Percentiles rank a stretch among this genome's conserved stretches.
Evolutionary conservation across 768 basidiomycete genomes (phyloP).

Genomic region (Collybia sp.): DNA sequence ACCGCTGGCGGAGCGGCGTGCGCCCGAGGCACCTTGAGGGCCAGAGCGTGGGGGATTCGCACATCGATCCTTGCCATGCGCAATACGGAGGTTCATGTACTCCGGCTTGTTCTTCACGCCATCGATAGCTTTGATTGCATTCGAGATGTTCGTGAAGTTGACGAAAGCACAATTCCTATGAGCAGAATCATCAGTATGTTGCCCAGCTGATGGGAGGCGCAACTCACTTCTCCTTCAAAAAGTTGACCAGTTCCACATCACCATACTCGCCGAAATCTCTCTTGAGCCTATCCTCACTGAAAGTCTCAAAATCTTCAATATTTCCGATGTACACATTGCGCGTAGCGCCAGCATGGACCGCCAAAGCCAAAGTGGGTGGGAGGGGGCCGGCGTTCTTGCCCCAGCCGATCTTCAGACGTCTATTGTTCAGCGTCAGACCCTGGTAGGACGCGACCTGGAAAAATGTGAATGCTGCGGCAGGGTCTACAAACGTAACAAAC

Average conservation of each 20-base stretch:
- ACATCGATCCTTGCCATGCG: conserved; percentile 94
- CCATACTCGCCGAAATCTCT: conserved; percentile 94
- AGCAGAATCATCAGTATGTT: background rate
- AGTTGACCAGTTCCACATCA: conserved; percentile 96
- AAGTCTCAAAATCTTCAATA: conserved; percentile 92
- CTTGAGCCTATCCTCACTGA: conserved; percentile 85
- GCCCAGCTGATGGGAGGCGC: background rate
- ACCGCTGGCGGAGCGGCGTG: conserved; percentile 40
- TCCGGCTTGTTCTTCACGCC: conserved; percentile 89
- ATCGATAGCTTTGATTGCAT: conserved; percentile 98
- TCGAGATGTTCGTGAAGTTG: conserved; percentile 92
- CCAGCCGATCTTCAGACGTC: conserved; percentile 96
- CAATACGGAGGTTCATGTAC: conserved; percentile 84
- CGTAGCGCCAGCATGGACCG: conserved; percentile 90
- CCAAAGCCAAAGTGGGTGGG: conserved; percentile 76
- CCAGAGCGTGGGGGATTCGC: conserved; percentile 88
- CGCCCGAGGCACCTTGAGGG: conserved; percentile 61
- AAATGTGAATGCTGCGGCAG: conserved; percentile 89
- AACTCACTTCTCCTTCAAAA: conserved; percentile 87
- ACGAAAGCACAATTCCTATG: conserved; percentile 90
- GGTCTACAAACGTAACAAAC: conserved; percentile 97
- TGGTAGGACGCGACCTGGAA: conserved; percentile 89
- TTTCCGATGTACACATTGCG: conserved; percentile 96
- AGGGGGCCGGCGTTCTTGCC: conserved; percentile 93
- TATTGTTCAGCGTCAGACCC: conserved; percentile 88